Evolutionary conservation across 176 grass and related monocot species (phyloP).

Genomic region (Bolboschoenus planiculmis): DNA sequence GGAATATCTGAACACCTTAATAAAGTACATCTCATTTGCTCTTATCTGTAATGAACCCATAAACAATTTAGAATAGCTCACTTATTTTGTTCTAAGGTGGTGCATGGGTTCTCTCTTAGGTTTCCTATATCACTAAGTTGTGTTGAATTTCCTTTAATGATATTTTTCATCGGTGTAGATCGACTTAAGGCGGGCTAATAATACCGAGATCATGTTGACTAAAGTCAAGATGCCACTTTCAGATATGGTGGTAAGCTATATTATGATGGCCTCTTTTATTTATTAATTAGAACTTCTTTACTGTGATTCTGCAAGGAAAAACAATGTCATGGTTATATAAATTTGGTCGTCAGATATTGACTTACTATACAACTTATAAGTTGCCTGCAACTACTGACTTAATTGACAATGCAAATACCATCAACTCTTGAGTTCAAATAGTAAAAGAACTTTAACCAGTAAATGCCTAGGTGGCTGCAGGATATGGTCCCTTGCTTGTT

Average conservation of each 20-base stretch:
- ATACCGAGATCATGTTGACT: slow-evolving; percentile 94
- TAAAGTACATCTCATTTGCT: background rate
- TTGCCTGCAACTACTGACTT: background rate
- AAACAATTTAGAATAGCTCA: background rate
- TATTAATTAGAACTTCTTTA: background rate
- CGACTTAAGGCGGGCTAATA: slow-evolving; percentile 93
- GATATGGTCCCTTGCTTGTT: background rate
- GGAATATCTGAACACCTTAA: background rate
- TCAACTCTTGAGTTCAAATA: background rate
- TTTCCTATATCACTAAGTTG: background rate
- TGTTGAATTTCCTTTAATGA: background rate
- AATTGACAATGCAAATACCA: slow-evolving; percentile 1
- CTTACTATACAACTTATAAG: background rate
- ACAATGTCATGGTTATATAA: background rate
- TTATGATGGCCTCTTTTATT: slow-evolving; percentile 3
- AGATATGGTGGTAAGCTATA: slow-evolving; percentile 79
- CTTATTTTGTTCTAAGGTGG: background rate
- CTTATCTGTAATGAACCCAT: background rate
- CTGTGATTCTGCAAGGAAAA: background rate
- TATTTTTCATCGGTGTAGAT: slow-evolving; percentile 46
- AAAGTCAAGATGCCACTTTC: slow-evolving; percentile 97
- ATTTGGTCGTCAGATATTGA: background rate
- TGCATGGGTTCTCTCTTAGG: background rate
- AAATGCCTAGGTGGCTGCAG: background rate
- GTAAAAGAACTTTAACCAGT: background rate